phyloP scores from a whole-genome alignment of 371 early-diverging fungal genomes.

The Choanephora cucurbitarum region DNA sequence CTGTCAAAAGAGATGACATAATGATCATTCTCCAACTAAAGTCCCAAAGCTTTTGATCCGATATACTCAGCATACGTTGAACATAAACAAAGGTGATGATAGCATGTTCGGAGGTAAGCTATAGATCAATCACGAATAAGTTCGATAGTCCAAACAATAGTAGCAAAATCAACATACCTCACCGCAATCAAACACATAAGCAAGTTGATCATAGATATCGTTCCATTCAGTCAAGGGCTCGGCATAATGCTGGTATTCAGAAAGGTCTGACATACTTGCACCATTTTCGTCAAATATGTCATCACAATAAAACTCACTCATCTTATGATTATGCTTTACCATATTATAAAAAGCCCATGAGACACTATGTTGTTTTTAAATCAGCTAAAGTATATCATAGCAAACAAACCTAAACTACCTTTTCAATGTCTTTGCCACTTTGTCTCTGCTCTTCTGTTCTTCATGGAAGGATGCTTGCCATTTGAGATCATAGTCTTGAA shows the following conservation, averaged over 20 bases:
- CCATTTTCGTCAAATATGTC: slow-evolving; percentile 28
- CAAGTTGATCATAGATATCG: slow-evolving; percentile 43
- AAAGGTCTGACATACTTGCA: slow-evolving; percentile 3
- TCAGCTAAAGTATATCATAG: too few species aligned
- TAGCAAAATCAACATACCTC: slow-evolving; percentile 34
- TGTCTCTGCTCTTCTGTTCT: slow-evolving; percentile 25
- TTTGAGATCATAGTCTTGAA: slow-evolving; percentile 21
- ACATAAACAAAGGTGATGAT: slow-evolving; percentile 76
- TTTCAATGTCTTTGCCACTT: slow-evolving; percentile 27
- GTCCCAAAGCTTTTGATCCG: slow-evolving; percentile 62
- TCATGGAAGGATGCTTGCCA: slow-evolving; percentile 36
- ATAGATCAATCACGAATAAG: not conserved
- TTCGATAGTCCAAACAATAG: not conserved
- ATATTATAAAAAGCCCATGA: slow-evolving; percentile 34
- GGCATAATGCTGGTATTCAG: slow-evolving; percentile 6
- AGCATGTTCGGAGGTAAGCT: slow-evolving; percentile 71
- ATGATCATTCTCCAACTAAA: slow-evolving; percentile 77
- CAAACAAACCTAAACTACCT: slow-evolving; percentile 25
- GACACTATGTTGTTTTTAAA: too few species aligned
- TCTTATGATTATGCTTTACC: slow-evolving; percentile 35
- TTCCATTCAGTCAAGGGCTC: slow-evolving; percentile 36
- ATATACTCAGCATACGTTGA: slow-evolving; percentile 67
- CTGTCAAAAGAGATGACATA: slow-evolving; percentile 68
- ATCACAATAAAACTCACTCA: slow-evolving; percentile 30
- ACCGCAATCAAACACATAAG: slow-evolving; percentile 56